Percentiles rank a stretch among this genome's conserved stretches.
These are phyloP conservation scores for Alternaria ventricosa DNA, from an alignment of 2,329 filamentous ascomycete genomes.

Conservation along the genomic window DNA sequence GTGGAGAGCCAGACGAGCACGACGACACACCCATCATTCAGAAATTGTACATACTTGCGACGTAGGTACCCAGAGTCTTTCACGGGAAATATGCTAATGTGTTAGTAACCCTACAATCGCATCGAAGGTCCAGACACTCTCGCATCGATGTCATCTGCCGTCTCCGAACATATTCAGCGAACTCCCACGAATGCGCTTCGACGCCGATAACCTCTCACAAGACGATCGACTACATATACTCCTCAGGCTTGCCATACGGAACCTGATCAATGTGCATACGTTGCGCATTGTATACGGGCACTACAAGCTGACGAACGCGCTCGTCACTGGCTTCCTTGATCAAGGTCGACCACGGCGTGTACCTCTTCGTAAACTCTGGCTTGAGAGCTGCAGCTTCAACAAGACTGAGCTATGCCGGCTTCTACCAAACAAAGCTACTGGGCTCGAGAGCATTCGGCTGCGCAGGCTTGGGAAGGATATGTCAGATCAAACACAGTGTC, in stretches of 20 bases:
- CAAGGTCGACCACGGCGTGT: slow-evolving; percentile 29
- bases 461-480: slow-evolving; percentile 48
- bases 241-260: slow-evolving; percentile 45
- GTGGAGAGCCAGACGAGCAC: slow-evolving; percentile 35
- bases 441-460: slow-evolving; percentile 52
- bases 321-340: slow-evolving; percentile 52
- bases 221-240: slow-evolving; percentile 51
- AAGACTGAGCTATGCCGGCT: slow-evolving; percentile 25
- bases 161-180: slow-evolving; percentile 54
- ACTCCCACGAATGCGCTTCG: slow-evolving; percentile 50
- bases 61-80: slow-evolving; percentile 27
- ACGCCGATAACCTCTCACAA: slow-evolving; percentile 48
- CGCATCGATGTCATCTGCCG: slow-evolving; percentile 56
- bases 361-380: slow-evolving; percentile 52
- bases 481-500: slow-evolving; percentile 2
- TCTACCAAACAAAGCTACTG: slow-evolving; percentile 30
- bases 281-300: slow-evolving; percentile 55
- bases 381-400: slow-evolving; percentile 52
- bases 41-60: slow-evolving; percentile 52
- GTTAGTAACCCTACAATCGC: slow-evolving; percentile 50
- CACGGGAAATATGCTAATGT: slow-evolving; percentile 10
- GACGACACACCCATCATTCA: slow-evolving; percentile 53
- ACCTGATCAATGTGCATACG: slow-evolving; percentile 54
- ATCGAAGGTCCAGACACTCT: slow-evolving; percentile 51
- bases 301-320: slow-evolving; percentile 47